Conservation (phyloP, 169 alveolate species). For the Cryptosporidium viatorum region DNA sequence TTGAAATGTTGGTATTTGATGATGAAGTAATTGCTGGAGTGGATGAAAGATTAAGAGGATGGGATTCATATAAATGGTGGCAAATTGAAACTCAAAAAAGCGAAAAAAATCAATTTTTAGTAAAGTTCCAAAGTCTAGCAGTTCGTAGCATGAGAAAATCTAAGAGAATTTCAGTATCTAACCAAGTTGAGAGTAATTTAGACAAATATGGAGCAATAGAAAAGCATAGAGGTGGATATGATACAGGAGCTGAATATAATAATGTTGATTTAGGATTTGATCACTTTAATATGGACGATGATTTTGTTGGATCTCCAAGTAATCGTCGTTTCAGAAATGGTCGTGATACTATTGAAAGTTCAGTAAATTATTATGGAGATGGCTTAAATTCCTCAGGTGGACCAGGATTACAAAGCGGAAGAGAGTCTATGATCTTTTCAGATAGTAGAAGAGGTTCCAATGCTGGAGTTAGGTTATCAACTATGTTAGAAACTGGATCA, state of each 20-base stretch:
- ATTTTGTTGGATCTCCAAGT: background rate
- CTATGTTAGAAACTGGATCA: slow-evolving; percentile 5
- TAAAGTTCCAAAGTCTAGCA: background rate
- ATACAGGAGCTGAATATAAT: background rate
- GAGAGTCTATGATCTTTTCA: slow-evolving; percentile 44
- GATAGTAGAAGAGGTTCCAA: slow-evolving; percentile 3
- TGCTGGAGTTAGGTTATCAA: slow-evolving; percentile 48
- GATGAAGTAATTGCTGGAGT: background rate
- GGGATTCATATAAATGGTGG: slow-evolving; percentile 69
- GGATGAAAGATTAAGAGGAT: slow-evolving; percentile 7
- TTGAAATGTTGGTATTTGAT: background rate
- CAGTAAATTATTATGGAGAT: slow-evolving; percentile 2
- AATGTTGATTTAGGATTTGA: slow-evolving; percentile 44
- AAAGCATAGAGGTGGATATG: slow-evolving; percentile 36
- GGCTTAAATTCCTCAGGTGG: slow-evolving; percentile 39
- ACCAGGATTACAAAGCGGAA: slow-evolving; percentile 20
- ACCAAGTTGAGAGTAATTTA: background rate
- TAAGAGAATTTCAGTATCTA: background rate
- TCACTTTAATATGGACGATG: background rate
- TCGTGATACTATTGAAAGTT: slow-evolving; percentile 2
- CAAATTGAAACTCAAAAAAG: background rate
- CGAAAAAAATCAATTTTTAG: slow-evolving; percentile 4
- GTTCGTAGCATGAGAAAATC: background rate
- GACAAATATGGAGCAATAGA: slow-evolving; percentile 24
- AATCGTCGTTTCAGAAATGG: slow-evolving; percentile 8